Conservation (phyloP, 371 early-diverging fungal genomes). For the Zancudomyces culisetae region DNA sequence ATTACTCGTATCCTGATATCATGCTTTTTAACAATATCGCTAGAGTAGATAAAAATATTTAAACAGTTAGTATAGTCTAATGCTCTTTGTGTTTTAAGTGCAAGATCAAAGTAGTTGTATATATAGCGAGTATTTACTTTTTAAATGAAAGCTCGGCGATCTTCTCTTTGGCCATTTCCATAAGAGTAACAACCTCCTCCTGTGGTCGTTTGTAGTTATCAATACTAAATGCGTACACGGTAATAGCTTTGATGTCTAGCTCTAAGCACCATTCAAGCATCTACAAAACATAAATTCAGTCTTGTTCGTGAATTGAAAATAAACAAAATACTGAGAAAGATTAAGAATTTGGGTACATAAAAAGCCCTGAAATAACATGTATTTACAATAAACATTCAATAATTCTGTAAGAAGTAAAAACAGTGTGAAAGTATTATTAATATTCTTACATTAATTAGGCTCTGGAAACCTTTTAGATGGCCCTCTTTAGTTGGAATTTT, state of each 20-base stretch:
- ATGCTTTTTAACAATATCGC: conserved; percentile 53
- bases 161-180: conserved; percentile 63
- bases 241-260: conserved; percentile 71
- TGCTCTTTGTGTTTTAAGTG: background rate
- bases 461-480: conserved; percentile 68
- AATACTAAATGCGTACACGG: conserved; percentile 95
- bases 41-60: conserved; percentile 8
- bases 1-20: conserved; percentile 60
- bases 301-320: background rate
- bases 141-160: conserved; percentile 42
- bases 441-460: conserved; percentile 44
- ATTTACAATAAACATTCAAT: conserved; percentile 3
- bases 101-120: background rate
- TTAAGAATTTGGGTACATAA: background rate
- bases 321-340: background rate
- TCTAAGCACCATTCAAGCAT: conserved; percentile 72
- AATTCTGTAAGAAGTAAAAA: too few relatives aligned
- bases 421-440: too few relatives aligned
- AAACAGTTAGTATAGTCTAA: background rate
- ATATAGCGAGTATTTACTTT: background rate
- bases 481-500: conserved; percentile 40
- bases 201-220: conserved; percentile 90
- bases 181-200: conserved; percentile 78
- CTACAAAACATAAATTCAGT: conserved; percentile 18
- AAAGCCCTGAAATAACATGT: background rate